Evolutionary conservation across 345 rosid genomes (phyloP).

Genomic region (Lagerstroemia speciosa): DNA sequence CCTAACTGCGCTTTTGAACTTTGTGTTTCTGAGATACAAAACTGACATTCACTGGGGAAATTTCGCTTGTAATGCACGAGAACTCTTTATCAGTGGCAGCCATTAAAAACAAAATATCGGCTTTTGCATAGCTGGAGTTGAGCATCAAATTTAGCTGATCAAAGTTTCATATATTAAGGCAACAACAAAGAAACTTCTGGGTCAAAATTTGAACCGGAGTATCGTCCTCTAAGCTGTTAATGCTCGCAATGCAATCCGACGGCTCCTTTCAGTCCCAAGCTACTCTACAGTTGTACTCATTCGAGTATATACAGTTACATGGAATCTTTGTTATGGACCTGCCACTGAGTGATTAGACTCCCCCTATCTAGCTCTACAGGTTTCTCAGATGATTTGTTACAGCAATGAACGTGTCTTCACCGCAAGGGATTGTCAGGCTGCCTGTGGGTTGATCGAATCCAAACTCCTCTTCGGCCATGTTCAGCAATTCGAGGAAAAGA

Average conservation of each 20-base stretch:
- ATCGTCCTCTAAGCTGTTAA: background rate
- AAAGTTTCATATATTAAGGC: background rate
- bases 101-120: no score
- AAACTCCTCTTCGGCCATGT: conserved; percentile 30
- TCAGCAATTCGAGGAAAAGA: conserved; percentile 25
- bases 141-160: no score
- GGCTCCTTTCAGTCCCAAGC: background rate
- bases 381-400: conserved; percentile 3
- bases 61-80: no score
- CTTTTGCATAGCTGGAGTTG: no score
- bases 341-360: background rate
- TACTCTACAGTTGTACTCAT: background rate
- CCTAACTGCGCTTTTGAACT: no score
- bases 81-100: no score
- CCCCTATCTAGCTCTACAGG: background rate
- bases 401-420: conserved; percentile 21
- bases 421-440: conserved; percentile 32
- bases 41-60: no score
- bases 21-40: no score
- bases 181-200: background rate
- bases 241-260: background rate
- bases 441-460: conserved; percentile 34
- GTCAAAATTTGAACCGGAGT: background rate
- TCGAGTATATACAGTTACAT: background rate
- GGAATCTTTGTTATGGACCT: background rate